Conservation (phyloP, 768 basidiomycete genomes). For the Leccinum ochraceum region DNA sequence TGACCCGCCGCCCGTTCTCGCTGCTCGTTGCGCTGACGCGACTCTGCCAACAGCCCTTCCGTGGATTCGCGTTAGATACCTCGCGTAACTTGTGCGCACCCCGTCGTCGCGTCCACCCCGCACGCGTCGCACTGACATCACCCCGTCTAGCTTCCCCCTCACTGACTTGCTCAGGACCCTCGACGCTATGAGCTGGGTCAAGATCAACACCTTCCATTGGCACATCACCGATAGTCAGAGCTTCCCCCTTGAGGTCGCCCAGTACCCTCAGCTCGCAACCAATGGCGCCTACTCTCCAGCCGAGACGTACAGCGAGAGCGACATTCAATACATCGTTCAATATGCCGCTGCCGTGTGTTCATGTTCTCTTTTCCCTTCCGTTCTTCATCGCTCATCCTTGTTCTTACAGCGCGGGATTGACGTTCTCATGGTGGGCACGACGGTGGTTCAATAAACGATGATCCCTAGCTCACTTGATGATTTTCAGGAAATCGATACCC, state of each 20-base stretch:
- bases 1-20: neutral
- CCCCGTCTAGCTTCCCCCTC: conserved; percentile 38
- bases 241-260: conserved; percentile 69
- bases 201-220: conserved; percentile 79
- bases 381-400: neutral
- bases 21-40: conserved; percentile 4
- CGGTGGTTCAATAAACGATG: neutral
- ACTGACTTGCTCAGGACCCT: conserved; percentile 43
- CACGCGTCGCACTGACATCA: neutral
- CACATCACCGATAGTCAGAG: conserved; percentile 82
- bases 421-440: conserved; percentile 49
- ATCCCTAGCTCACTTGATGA: neutral
- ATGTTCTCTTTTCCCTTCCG: neutral
- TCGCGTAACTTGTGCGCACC: conserved; percentile 44
- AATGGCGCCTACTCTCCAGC: conserved; percentile 67
- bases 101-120: no score
- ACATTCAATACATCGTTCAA: conserved; percentile 58
- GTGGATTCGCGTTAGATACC: conserved; percentile 49
- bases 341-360: conserved; percentile 70
- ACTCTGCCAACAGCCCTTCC: conserved; percentile 28
- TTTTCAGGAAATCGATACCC: conserved; percentile 76
- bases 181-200: conserved; percentile 55
- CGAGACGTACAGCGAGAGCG: conserved; percentile 52
- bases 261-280: conserved; percentile 57
- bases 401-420: conserved; percentile 65